Base-by-base conservation (phyloP, 2,329 filamentous ascomycete species). In the Fusarium xyrophilum region DNA sequence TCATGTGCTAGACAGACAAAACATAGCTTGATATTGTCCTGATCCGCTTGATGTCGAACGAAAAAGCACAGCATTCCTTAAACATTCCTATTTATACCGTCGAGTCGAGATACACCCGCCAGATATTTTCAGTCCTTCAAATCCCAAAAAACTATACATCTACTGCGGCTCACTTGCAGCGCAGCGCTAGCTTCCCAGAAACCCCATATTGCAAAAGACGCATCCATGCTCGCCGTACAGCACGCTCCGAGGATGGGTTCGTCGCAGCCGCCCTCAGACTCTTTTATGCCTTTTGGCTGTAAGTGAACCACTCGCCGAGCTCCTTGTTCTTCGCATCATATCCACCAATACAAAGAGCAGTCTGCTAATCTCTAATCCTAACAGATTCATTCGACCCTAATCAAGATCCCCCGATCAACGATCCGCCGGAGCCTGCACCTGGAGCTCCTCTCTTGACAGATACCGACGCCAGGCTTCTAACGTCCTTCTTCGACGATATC, bases 281-380 rank as follows among this genome's bases (percentile, higher is more conserved):
- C 83, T 59, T 82, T 85, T 68, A 80, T 86, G 75, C 86, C 87
- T 38, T 91, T 91, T 83, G 89, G 89, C 74, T 91, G 89, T 91
- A 84, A 72, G 89, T 85, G 47, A 54, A 63, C 40, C 35, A 53
- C 50, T 44, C 43, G 6, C 30, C 27, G 33, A 40, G 35, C 35
- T 19, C 10, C 19, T 21, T 21, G 40, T 19, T 12, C 47, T 36
- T 32, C n/a, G 25, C 44, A 47, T 52, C 47, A 39, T 30, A 8
- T 39, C 32, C 36, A 51, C 23, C 36, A 21, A 23, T 14, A 27
- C 17, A 48, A 11, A 30, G 39, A 33, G 15, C 36, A 25, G 32
- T 17, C 35, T 42, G 40, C 72, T 79, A 79, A 71, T 77, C 71
- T 46, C 73, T 7, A 32, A 54, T 33, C 52, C 32, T 74, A 23